Percentiles rank a stretch among this genome's conserved stretches.
These are phyloP conservation scores for Raffaelea albimanens DNA, from an alignment of 2,329 filamentous ascomycete species.

Conservation along the genomic window DNA sequence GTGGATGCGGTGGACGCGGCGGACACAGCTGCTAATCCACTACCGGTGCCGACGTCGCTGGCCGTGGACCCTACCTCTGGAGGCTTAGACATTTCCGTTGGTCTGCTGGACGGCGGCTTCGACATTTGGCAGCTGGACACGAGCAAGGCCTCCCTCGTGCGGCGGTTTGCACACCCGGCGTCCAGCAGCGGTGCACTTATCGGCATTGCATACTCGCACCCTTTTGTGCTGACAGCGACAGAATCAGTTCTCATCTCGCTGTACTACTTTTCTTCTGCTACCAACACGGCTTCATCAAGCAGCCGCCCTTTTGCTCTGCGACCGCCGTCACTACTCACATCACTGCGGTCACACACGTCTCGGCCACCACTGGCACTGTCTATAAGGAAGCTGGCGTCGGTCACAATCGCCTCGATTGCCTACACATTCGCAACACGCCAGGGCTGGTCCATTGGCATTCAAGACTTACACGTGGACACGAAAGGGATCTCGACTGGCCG, in stretches of 20 bases:
- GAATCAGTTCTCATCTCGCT: constrained; percentile 64
- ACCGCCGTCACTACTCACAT: constrained; percentile 57
- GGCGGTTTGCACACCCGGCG: constrained; percentile 48
- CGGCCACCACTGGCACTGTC: constrained; percentile 74
- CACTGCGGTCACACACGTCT: constrained; percentile 70
- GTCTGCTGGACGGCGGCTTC: constrained; percentile 64
- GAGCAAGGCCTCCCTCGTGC: constrained; percentile 27
- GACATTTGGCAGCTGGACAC: constrained; percentile 55
- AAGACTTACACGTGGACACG: constrained; percentile 56
- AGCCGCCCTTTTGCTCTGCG: constrained; percentile 9
- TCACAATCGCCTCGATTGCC: constrained; percentile 72
- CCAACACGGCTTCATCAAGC: neutral
- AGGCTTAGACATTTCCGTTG: constrained; percentile 52
- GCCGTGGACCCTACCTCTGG: constrained; percentile 48
- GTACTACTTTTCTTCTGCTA: constrained; percentile 54
- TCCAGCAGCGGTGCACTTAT: constrained; percentile 58
- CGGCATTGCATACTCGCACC: constrained; percentile 61
- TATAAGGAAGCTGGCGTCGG: constrained; percentile 55
- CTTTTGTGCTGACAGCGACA: constrained; percentile 73
- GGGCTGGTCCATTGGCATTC: constrained; percentile 86
- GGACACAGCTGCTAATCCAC: constrained; percentile 4
- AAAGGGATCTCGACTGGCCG: neutral
- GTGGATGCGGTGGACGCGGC: neutral
- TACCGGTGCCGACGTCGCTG: constrained; percentile 50
- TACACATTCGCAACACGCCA: constrained; percentile 71